A percentile compares a stretch with the other conserved stretches of the same genome.
Evolutionary conservation across 805 yeast species (phyloP).

Genomic region (Suhomyces pyralidae): DNA sequence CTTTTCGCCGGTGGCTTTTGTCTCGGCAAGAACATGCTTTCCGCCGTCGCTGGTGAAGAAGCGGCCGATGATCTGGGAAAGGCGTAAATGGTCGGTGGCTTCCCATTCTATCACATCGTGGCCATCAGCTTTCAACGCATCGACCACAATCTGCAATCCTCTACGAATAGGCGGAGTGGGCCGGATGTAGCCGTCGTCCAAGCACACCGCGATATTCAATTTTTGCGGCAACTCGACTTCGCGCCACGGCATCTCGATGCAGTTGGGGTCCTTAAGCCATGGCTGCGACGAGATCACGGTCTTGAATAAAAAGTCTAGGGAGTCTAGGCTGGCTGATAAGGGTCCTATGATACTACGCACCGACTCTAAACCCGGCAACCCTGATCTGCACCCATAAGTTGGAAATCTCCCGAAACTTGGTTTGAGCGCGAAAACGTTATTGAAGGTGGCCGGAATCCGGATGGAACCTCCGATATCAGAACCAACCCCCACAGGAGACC

Average conservation of each 20-base stretch:
- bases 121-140: slow-evolving; percentile 40
- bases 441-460: slow-evolving; percentile 46
- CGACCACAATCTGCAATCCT: slow-evolving; percentile 35
- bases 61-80: slow-evolving; percentile 25
- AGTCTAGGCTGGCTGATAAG: slow-evolving; percentile 35
- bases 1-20: slow-evolving; percentile 42
- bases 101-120: slow-evolving; percentile 51
- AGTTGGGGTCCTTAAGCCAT: slow-evolving; percentile 49
- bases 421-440: slow-evolving; percentile 40
- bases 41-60: slow-evolving; percentile 50
- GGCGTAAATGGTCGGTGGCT: slow-evolving; percentile 36
- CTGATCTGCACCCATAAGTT: slow-evolving; percentile 29
- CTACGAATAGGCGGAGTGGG: slow-evolving; percentile 58
- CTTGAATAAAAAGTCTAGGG: slow-evolving; percentile 38
- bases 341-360: slow-evolving; percentile 50
- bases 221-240: slow-evolving; percentile 29
- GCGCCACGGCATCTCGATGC: slow-evolving; percentile 52
- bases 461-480: slow-evolving; percentile 54
- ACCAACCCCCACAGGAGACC: slow-evolving; percentile 53
- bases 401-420: slow-evolving; percentile 49
- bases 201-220: slow-evolving; percentile 43
- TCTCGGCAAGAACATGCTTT: slow-evolving; percentile 30
- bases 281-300: slow-evolving; percentile 38
- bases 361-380: slow-evolving; percentile 33
- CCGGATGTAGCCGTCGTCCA: slow-evolving; percentile 42